Base-by-base conservation (phyloP, 2,329 filamentous ascomycete species). In the Claviceps paspali region DNA sequence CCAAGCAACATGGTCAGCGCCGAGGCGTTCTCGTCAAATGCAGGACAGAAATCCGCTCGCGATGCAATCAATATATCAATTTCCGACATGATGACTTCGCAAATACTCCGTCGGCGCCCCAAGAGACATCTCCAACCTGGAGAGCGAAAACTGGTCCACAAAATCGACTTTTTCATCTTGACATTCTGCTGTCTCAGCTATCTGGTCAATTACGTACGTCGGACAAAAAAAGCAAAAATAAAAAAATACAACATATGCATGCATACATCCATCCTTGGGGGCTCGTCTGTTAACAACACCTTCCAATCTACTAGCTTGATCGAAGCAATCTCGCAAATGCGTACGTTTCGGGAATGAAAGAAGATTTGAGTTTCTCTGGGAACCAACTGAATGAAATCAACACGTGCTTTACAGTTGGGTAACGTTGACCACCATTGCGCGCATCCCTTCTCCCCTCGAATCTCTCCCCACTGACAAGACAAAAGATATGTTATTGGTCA, bases 341-440 rank as follows among this genome's bases (percentile, higher is more conserved):
- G 4, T 64, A 54, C 24, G 58, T 63, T 0, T 60, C 49, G 1
- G 56, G 57, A 4, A 60, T 60, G 66, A 63, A 71, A 47, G 65
- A 71, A 45, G 69, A 73, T 37, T 52, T 74, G 0, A 48, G 55
- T 2, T 57, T 75, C 33, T 59, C 64, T 28, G 49, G 49, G 4
- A 50, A 52, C 27, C 45, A 51, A 38, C 59, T 74, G n/a, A 74
- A 75, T 43, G 67, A 72, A 28, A 51, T 62, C 46, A 52, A 54
- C 41, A 66, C 70, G 0, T 62, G 62, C 27, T 79, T 70, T 64
- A 76, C 68, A 0, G 60, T 72, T 2, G 74, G 74, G 19, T 79
- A 78, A 27, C n/a, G n/a, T n/a, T n/a, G n/a, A n/a, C n/a, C n/a
- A n/a, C n/a, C n/a, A n/a, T n/a, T n/a, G n/a, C n/a, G n/a, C n/a